Evolutionary conservation across 2,329 filamentous ascomycete species (phyloP).

Genomic region (Pseudogymnoascus sp.): DNA sequence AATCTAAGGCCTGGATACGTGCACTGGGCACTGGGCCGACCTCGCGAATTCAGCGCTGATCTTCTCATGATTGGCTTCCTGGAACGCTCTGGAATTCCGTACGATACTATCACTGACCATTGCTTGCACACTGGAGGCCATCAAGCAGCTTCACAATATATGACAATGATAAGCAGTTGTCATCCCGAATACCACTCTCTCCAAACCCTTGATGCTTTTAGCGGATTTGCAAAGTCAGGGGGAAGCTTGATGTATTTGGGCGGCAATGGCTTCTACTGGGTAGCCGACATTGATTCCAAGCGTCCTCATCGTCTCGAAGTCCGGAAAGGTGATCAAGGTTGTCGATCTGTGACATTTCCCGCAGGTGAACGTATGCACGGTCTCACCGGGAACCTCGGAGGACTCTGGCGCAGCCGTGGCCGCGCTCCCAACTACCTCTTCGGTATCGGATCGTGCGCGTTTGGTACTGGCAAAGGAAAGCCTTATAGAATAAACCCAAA

Average conservation of each 20-base stretch:
- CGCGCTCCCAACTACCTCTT: conserved; percentile 27
- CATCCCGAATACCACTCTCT: conserved; percentile 31
- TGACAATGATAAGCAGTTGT: conserved; percentile 26
- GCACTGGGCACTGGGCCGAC: conserved; percentile 30
- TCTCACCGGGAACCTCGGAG: conserved; percentile 27
- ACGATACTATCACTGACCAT: conserved; percentile 33
- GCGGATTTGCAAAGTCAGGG: conserved; percentile 24
- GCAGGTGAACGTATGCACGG: conserved; percentile 26
- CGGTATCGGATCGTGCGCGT: conserved; percentile 28
- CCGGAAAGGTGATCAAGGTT: conserved; percentile 29
- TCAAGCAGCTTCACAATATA: conserved; percentile 18
- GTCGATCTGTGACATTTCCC: conserved; percentile 24
- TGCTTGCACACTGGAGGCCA: conserved; percentile 26
- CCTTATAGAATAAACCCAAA: conserved; percentile 7
- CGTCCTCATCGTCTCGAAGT: conserved; percentile 30
- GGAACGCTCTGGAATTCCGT: conserved; percentile 25
- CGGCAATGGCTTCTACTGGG: conserved; percentile 34
- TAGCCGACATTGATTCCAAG: conserved; percentile 19
- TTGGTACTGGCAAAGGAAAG: conserved; percentile 26
- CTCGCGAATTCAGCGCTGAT: conserved; percentile 32
- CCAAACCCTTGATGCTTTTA: conserved; percentile 25
- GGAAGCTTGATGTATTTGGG: conserved; percentile 33
- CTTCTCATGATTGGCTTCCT: conserved; percentile 30
- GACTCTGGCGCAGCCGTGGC: conserved; percentile 29
- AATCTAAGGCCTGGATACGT: conserved; percentile 32